A percentile compares a stretch with the other conserved stretches of the same genome.
Evolutionary conservation across 2,329 filamentous ascomycete species (phyloP).

Genomic region (Epichloe festucae): DNA sequence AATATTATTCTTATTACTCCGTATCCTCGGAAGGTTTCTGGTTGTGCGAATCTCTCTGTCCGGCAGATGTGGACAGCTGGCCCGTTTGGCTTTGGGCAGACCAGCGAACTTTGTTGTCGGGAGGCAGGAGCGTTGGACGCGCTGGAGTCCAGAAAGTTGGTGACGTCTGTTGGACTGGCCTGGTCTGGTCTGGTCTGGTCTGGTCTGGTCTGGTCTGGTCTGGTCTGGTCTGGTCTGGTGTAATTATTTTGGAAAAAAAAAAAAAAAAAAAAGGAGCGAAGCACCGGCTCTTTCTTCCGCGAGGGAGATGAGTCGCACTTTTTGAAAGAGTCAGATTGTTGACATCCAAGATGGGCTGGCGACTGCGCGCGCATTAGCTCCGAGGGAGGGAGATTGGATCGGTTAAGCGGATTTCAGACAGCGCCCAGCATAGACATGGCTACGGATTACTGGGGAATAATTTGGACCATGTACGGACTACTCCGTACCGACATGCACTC

Average conservation of each 20-base stretch:
- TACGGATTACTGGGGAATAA: neutral
- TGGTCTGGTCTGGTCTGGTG: neutral
- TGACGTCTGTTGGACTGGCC: neutral
- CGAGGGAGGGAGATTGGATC: slow-evolving; percentile 6
- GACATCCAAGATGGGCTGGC: neutral
- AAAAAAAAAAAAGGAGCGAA: neutral
- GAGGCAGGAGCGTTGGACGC: neutral
- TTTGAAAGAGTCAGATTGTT: neutral
- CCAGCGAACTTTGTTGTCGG: neutral
- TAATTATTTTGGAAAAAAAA: neutral
- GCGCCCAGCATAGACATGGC: slow-evolving; percentile 1
- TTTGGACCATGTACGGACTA: neutral
- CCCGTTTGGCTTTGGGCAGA: too few relatives aligned
- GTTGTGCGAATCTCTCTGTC: neutral
- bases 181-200: neutral
- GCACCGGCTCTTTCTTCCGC: neutral
- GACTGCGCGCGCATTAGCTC: neutral
- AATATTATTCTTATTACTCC: neutral
- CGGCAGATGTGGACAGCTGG: neutral
- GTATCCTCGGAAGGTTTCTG: neutral
- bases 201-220: neutral
- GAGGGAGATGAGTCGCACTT: neutral
- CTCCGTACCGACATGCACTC: neutral
- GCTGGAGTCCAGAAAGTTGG: neutral
- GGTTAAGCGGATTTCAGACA: neutral